Percentiles rank a stretch among this genome's conserved stretches.
Conservation (phyloP, 2,329 filamentous ascomycete genomes). For the Fulvia fulva region DNA sequence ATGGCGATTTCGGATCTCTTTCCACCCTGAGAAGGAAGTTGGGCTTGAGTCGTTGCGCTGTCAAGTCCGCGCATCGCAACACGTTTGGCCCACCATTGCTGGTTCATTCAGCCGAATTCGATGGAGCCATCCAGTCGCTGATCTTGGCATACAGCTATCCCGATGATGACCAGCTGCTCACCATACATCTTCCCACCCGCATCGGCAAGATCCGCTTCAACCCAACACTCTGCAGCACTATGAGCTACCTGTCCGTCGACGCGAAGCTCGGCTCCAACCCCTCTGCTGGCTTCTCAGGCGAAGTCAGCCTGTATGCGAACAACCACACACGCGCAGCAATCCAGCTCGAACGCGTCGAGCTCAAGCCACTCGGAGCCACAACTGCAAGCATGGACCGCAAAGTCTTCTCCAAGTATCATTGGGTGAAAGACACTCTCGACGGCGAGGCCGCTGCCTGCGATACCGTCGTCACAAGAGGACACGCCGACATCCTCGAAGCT, state of each 20-base stretch:
- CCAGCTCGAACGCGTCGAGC: not conserved
- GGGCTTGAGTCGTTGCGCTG: not conserved
- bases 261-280: not conserved
- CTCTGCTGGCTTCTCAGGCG: not conserved
- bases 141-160: not conserved
- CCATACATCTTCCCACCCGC: not conserved
- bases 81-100: not conserved
- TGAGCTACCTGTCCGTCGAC: not conserved
- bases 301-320: not conserved
- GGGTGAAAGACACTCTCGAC: not conserved
- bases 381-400: not conserved
- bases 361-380: not conserved
- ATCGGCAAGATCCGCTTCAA: not conserved
- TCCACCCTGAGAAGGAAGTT: not conserved
- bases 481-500: not conserved
- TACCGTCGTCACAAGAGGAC: not conserved
- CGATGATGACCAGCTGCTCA: not conserved
- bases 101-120: not conserved
- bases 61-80: conserved; percentile 1
- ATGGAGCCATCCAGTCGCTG: not conserved
- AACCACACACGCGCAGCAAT: not conserved
- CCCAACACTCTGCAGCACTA: not conserved
- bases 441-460: not conserved
- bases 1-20: not conserved
- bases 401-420: not conserved